Percentiles rank a stretch among this genome's conserved stretches.
Conservation (phyloP, 192 early-diverging fungal species). For the Coemansia sp. region DNA sequence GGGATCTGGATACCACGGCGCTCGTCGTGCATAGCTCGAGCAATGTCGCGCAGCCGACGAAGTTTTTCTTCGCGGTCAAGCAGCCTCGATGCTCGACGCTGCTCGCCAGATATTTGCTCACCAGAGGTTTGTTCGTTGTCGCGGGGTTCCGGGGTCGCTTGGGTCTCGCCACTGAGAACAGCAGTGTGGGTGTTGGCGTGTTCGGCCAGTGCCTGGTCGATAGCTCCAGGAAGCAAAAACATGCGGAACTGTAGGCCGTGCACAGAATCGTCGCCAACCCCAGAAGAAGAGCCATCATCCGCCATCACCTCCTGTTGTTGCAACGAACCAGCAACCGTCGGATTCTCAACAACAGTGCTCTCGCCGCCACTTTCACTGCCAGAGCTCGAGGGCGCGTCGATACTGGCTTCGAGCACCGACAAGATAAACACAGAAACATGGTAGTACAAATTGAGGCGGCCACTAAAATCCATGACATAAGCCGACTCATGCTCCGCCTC, state of each 20-base stretch:
- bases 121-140: neutral
- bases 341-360: neutral
- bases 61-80: constrained; percentile 36
- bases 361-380: neutral
- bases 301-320: neutral
- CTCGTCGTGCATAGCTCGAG: constrained; percentile 43
- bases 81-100: constrained; percentile 12
- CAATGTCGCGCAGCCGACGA: constrained; percentile 36
- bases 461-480: constrained; percentile 9
- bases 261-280: neutral
- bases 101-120: neutral
- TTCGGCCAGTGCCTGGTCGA: constrained; percentile 37
- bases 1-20: constrained; percentile 31
- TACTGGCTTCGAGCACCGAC: constrained; percentile 15
- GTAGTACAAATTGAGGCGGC: constrained; percentile 9
- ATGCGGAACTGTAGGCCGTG: constrained; percentile 29
- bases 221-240: constrained; percentile 47
- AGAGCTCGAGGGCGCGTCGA: neutral
- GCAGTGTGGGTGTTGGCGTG: constrained; percentile 13
- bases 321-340: neutral
- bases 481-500: neutral
- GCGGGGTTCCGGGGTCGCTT: neutral
- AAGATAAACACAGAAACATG: constrained; percentile 27
- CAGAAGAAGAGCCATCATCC: neutral
- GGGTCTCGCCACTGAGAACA: neutral